Percentiles rank a stretch among this genome's conserved stretches.
These are phyloP conservation scores for Candida hungchunana DNA, from an alignment of 805 yeast genomes.

Conservation along the genomic window DNA sequence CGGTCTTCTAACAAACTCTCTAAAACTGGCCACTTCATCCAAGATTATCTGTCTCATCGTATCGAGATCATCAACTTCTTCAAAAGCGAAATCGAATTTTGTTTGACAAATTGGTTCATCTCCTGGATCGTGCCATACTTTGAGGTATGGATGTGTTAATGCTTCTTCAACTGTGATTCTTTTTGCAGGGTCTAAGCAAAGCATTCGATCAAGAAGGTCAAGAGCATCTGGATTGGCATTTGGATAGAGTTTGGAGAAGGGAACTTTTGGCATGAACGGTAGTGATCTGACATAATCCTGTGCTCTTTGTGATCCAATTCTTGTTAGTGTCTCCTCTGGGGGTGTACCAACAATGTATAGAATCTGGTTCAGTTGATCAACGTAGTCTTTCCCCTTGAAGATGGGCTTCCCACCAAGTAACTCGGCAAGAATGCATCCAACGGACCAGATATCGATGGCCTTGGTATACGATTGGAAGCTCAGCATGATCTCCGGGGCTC, in stretches of 20 bases:
- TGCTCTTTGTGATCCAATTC: constrained; percentile 83
- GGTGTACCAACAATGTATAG: constrained; percentile 91
- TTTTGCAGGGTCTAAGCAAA: constrained; percentile 80
- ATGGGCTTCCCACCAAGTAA: constrained; percentile 86
- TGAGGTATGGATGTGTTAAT: constrained; percentile 79
- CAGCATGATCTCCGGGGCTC: constrained; percentile 97
- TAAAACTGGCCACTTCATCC: constrained; percentile 72
- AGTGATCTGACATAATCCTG: constrained; percentile 86
- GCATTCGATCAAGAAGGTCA: constrained; percentile 71
- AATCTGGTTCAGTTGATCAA: constrained; percentile 89
- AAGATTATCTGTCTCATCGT: constrained; percentile 72
- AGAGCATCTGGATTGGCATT: constrained; percentile 83
- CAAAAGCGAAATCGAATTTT: constrained; percentile 81
- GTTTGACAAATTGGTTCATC: constrained; percentile 84
- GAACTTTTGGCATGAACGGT: constrained; percentile 77
- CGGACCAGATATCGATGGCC: constrained; percentile 97
- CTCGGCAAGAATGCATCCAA: constrained; percentile 95
- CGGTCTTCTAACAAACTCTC: constrained; percentile 79
- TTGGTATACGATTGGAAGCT: constrained; percentile 92
- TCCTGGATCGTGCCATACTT: constrained; percentile 87
- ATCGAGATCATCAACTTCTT: constrained; percentile 74
- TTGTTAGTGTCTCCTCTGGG: constrained; percentile 57
- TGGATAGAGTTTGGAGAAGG: constrained; percentile 71
- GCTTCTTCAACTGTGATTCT: constrained; percentile 90
- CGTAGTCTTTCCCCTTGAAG: constrained; percentile 94